Base-by-base conservation (phyloP, 2,329 filamentous ascomycete species). In the Colletotrichum magnum region DNA sequence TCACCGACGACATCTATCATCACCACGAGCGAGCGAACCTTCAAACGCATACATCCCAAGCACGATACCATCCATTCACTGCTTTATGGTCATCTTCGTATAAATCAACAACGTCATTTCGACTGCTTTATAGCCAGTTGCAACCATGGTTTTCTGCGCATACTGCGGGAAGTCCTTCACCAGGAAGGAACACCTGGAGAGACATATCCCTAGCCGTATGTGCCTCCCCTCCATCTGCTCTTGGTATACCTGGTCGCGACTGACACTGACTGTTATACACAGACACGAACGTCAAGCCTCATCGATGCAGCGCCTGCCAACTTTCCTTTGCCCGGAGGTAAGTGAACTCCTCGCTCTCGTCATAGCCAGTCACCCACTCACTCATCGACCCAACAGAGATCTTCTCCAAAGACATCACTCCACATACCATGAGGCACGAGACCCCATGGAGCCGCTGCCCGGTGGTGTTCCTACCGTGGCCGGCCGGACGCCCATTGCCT, bases 221-320 rank as follows among this genome's bases (percentile, higher is more conserved):
- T 77, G 41, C 21, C 21, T 58, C 21, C 21, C 21, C 21, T 57
- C 5, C 41, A 7, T 16, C 18, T 10, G n/a, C 13, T 21, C 18
- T 47, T 16, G 45, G 13, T 50, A 26, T 13, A 21, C 7, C n/a
- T 24, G 16, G 3, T 5, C 5, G 13, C 21, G 36, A 18, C 36
- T 57, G 51, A 62, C 72, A 18, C 36, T 57, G 51, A 62, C 72
- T 77, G 43, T 75, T 65, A 5, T 41, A 43, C 9, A 43, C 67
- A 88, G 86, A 88, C 69, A 88, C 86, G 67, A 86, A 87, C 72
- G 84, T 88, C 50, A 88, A 88, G 74, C 86, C 86, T 12, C 82
- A 87, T 72, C 80, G 82, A 47, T 88, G 86, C 72, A 79, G 78
- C 62, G 78, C 79, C 43, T 88, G 86, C 72, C 81, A 84, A 54